Base-by-base conservation (phyloP, 2,329 filamentous ascomycete species). In the Raffaelea ambrosiae region DNA sequence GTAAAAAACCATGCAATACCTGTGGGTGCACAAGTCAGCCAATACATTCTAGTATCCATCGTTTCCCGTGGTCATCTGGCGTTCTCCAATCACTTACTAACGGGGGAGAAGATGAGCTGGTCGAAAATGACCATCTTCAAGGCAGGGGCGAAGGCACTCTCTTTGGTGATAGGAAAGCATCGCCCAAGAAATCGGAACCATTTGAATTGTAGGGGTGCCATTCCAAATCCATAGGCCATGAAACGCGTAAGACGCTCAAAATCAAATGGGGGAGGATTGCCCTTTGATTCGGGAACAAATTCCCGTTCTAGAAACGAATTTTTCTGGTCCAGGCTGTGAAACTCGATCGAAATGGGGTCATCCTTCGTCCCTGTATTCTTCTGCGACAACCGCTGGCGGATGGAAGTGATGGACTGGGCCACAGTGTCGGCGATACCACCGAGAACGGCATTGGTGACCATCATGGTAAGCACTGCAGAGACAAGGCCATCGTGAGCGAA, bases 371-470 rank as follows among this genome's bases (percentile, higher is more conserved):
- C 70, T 40, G 44, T 43, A 5, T 74, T 68, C 62, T 86, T 87
- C 51, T 78, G 77, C 3, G 81, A 59, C 8, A 81, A 76, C 53
- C 80, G 79, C 61, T 84, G 68, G 50, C 86, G 83, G 51, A 95
- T 78, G 19, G 89, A 81, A 3, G 93, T 95, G 63, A 98, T 86
- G 50, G 86, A 83, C 66, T 98, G 93, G 50, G 93, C 93, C 43
- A 95, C 88, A 31, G 93, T 97, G 67, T 98, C 93, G 66, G 93
- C 93, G 57, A 98, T 84, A 58, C 93, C 93, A 69, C 88, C 89
- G 50, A 98, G 81, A 48, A 97, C 84, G 56, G 93, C 87, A 71
- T 98, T 98, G 64, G 91, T 95, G 62, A 96, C 88, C 91, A 98
- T 98, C 68, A 95, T 98, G 53, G 93, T 98, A 60, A 98, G 79